These are phyloP conservation scores for Epichloe elymi DNA, from an alignment of 2,329 filamentous ascomycete species.

Conservation along the genomic window DNA sequence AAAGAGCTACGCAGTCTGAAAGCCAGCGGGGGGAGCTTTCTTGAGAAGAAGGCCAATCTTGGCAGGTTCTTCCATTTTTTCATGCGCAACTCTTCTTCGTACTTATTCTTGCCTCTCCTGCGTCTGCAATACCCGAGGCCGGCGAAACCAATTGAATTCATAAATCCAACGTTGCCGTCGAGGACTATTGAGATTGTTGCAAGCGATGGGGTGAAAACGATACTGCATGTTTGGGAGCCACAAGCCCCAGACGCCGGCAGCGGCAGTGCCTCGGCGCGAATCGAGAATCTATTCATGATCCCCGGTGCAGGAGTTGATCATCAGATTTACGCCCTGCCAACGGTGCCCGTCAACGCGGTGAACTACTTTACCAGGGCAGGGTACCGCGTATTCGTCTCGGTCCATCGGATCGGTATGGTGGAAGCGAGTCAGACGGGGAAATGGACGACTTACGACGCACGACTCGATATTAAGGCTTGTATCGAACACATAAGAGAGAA, in stretches of 20 bases:
- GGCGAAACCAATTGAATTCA: constrained; percentile 31
- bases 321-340: constrained; percentile 48
- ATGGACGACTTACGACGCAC: constrained; percentile 47
- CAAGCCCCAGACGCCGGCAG: constrained; percentile 20
- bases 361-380: constrained; percentile 49
- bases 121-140: constrained; percentile 40
- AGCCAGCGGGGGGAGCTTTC: not conserved
- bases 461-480: constrained; percentile 44
- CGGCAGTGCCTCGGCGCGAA: constrained; percentile 9
- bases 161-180: constrained; percentile 35
- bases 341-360: constrained; percentile 48
- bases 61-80: constrained; percentile 43
- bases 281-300: constrained; percentile 44
- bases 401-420: constrained; percentile 44
- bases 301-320: constrained; percentile 51
- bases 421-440: constrained; percentile 31
- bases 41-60: constrained; percentile 31
- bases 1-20: not conserved
- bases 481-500: constrained; percentile 36
- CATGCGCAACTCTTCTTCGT: constrained; percentile 35
- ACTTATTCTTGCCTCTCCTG: constrained; percentile 41
- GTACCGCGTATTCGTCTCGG: constrained; percentile 44
- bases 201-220: constrained; percentile 36
- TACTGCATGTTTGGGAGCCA: constrained; percentile 45
- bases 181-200: constrained; percentile 34